Base-by-base conservation (phyloP, 805 yeast species). In the Clavispora vitiphila region DNA sequence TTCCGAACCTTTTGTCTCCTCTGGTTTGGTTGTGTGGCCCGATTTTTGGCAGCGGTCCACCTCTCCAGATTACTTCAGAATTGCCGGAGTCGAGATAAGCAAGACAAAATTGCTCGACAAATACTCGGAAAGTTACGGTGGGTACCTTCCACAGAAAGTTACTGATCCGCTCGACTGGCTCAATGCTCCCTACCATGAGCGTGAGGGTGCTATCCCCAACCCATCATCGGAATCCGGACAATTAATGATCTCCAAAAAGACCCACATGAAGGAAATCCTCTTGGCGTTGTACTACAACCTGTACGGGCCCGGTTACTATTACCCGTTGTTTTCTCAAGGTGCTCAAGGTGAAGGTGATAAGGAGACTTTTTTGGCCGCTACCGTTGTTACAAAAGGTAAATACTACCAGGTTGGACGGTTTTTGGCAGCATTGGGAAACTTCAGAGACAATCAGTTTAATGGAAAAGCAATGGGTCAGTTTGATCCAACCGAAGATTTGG, bases 1-100 rank as follows among this genome's bases (percentile, higher is more conserved):
- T 4, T 61, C 65, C 10, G 78, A 79, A 35, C 80, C 86, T 1
- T 86, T 76, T 61, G 69, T 44, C 22, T 56, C 63, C 11, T 60
- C 64, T 29, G 84, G 86, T 3, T 59, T 83, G 58, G 71, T 83
- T 24, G 69, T 80, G 2, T 87, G 95, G 91, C 95, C 95, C 1
- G 96, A 87, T 61, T 87, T 81, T 60, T 87, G 96, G 96, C 77
- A 82, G 60, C 73, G 96, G 49, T 80, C 90, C 6, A 85, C 90
- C 1, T 77, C 86, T 1, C 95, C 96, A 5, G 64, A 65, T 29
- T 83, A 75, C 53, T 87, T 83, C 60, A 75, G 77, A 23, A 79
- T 87, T 49, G 86, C 86, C 0, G 85, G 79, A 2, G 65, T 79
- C 20, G 43, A 51, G 1, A 39, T 67, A 15, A 59, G 68, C 39